A percentile compares a stretch with the other conserved stretches of the same genome.
phyloP scores from a whole-genome alignment of 2,329 filamentous ascomycete genomes.

The Huntiella abstrusa region DNA sequence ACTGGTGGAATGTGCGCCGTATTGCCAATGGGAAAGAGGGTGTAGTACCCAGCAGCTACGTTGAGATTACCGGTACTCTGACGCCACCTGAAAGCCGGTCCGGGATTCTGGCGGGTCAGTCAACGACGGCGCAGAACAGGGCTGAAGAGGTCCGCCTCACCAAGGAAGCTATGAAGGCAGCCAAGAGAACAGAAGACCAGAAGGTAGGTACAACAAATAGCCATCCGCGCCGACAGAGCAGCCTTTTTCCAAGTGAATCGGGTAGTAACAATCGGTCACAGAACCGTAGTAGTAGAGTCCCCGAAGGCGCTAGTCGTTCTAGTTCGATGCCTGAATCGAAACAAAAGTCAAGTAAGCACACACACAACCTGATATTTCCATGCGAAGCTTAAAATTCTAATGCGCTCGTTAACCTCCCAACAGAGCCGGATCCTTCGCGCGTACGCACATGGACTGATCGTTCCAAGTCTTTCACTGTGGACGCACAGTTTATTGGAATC shows the following conservation, averaged over 20 bases:
- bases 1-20: constrained; percentile 94
- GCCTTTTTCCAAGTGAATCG: constrained; percentile 47
- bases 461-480: constrained; percentile 89
- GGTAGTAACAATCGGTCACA: constrained; percentile 43
- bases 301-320: constrained; percentile 15
- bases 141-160: constrained; percentile 69
- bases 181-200: constrained; percentile 20
- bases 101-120: constrained; percentile 34
- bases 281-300: constrained; percentile 45
- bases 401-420: not conserved
- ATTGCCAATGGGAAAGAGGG: constrained; percentile 87
- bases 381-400: not conserved
- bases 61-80: constrained; percentile 62
- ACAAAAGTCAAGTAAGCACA: constrained; percentile 54
- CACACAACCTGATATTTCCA: not conserved
- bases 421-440: constrained; percentile 68
- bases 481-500: constrained; percentile 86
- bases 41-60: constrained; percentile 89
- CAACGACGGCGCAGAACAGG: constrained; percentile 57
- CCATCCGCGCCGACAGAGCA: constrained; percentile 64
- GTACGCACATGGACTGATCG: constrained; percentile 89
- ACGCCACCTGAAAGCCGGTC: constrained; percentile 28
- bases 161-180: constrained; percentile 54
- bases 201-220: constrained; percentile 59
- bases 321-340: constrained; percentile 23